phyloP scores from a whole-genome alignment of 192 early-diverging fungal species.

The Podila epicladia region DNA sequence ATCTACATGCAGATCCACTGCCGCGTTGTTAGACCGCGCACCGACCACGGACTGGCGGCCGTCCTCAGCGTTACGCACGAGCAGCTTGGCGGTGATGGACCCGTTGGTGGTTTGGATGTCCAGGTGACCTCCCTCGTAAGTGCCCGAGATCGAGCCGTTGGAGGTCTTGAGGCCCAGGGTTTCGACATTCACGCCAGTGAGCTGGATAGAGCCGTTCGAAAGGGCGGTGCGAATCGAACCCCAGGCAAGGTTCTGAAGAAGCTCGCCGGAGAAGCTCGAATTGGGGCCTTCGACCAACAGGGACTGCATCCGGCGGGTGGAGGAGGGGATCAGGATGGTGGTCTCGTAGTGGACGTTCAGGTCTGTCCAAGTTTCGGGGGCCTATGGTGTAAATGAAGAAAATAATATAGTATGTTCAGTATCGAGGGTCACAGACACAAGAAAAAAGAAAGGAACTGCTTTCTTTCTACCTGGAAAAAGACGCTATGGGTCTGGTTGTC shows the following conservation, averaged over 20 bases:
- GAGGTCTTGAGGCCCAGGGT: slow-evolving; percentile 2
- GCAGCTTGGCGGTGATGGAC: slow-evolving; percentile 16
- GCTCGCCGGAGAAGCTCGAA: slow-evolving; percentile 8
- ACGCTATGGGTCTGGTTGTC: slow-evolving; percentile 17
- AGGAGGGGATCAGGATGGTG: slow-evolving; percentile 19
- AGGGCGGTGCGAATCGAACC: slow-evolving; percentile 14
- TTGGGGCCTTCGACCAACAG: slow-evolving; percentile 13
- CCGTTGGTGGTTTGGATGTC: slow-evolving; percentile 25
- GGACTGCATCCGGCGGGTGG: background rate
- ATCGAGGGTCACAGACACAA: background rate
- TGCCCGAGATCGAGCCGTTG: slow-evolving; percentile 19
- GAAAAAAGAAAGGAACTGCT: slow-evolving; percentile 2
- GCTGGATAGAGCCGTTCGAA: slow-evolving; percentile 16
- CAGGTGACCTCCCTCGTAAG: slow-evolving; percentile 21
- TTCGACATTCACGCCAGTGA: slow-evolving; percentile 8
- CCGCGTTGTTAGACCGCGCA: slow-evolving; percentile 9
- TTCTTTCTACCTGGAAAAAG: slow-evolving; percentile 2
- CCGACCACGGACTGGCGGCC: slow-evolving; percentile 11
- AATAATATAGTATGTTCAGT: too few species aligned
- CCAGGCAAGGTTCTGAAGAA: slow-evolving; percentile 12
- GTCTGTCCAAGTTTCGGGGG: background rate
- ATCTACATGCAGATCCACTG: slow-evolving; percentile 12
- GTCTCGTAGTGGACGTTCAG: slow-evolving; percentile 34
- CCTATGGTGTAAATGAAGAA: slow-evolving; percentile 5
- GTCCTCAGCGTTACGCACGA: slow-evolving; percentile 18